Evolutionary conservation across 345 rosid species (phyloP), one percentile per base, ranked within the genome.

Genomic region (Bretschneidera sinensis): DNA sequence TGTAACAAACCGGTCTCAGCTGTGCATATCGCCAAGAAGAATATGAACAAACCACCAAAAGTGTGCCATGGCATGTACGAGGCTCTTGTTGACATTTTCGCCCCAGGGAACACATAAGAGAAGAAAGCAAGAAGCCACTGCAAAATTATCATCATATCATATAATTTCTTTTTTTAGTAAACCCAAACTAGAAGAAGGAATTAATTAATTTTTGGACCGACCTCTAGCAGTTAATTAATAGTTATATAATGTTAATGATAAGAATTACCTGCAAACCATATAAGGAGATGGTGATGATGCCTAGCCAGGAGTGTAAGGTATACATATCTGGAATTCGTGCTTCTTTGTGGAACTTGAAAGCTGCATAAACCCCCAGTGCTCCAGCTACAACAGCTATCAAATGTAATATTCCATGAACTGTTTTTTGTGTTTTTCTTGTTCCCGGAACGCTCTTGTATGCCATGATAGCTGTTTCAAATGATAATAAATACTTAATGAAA

Each of bases 261-360:
- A n/a, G 9, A 47, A 9, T 51, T 65, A 74, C 89, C 86, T 84
- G 85, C 16, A 79, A 50, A 35, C 71, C 80, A 53, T 60, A 70
- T 4, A 83, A 56, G 74, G 71, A 74, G 79, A 83, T 67, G 72
- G 91, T 62, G 25, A 59, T 49, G 22, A 85, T 73, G 61, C 88
- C 91, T 0, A 85, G 61, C 88, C 88, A 83, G 33, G 83, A 76
- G 51, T 82, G 91, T 43, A 82, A 60, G 50, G 77, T 63, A 18
- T 47, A 48, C 71, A 81, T 43, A 21, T 79, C 64, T 19, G 67
- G 23, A 24, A 13, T 33, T n/a, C 24, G 51, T 9, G 6, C 0
- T 34, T 79, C 81, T 9, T 81, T 23, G 13, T 79, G 78, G 62
- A 54, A 79, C 71, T 73, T 79, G 74, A 79, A 79, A 48, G 64